Conservation (phyloP, 306 rosid genomes). For the Begonia fuchsioides region DNA sequence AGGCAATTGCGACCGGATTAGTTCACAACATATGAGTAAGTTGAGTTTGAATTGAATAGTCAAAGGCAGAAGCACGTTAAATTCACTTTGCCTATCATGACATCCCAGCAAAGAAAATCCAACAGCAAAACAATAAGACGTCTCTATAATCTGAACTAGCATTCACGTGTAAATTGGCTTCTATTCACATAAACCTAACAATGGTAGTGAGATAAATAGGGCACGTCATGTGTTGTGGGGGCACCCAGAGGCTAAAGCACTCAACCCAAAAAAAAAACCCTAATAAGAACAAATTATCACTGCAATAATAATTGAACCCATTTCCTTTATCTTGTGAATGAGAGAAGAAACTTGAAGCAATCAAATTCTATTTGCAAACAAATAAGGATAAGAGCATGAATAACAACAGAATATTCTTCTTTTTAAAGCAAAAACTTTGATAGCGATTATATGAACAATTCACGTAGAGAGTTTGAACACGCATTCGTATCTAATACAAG, state of each 20-base stretch:
- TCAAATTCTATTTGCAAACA: no score
- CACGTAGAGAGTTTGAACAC: constrained; percentile 19
- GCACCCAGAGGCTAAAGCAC: constrained; percentile 5
- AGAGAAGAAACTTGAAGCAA: no score
- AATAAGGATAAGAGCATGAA: no score
- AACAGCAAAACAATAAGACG: constrained; percentile 7
- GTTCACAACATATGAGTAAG: no score
- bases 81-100: no score
- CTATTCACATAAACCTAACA: constrained; percentile 12
- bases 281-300: no score
- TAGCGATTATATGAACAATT: constrained; percentile 22
- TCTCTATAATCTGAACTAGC: constrained; percentile 11
- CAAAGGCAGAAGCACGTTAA: not conserved
- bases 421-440: not conserved
- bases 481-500: no score
- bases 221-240: constrained; percentile 6
- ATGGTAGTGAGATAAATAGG: constrained; percentile 7
- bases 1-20: no score
- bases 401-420: no score
- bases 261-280: no score
- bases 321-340: no score
- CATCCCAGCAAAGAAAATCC: constrained; percentile 7
- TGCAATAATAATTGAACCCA: no score
- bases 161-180: constrained; percentile 16
- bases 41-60: constrained; percentile 1